Base-by-base conservation (phyloP, 2,329 filamentous ascomycete genomes). In the Aureobasidium namibiae region DNA sequence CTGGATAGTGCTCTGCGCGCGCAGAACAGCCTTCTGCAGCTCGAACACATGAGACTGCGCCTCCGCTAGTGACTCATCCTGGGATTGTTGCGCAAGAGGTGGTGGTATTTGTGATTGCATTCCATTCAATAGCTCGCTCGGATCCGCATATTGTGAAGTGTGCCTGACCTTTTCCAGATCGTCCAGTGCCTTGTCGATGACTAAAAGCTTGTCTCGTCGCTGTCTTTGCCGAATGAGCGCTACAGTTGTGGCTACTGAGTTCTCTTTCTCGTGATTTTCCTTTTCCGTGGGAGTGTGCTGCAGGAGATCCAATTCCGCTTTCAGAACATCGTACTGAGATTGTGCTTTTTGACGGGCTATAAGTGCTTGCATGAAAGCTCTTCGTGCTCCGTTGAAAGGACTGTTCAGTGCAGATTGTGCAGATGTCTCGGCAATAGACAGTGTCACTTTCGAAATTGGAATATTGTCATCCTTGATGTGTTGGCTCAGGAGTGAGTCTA, bases 21-120 rank as follows among this genome's bases (percentile, higher is more conserved):
- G 36, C 26, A 62, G 59, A 23, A 62, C 61, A 6, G 58, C 61
- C 23, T 62, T 62, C 21, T 62, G 60, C n/a, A 62, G 34, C 33
- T 58, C 49, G 23, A 53, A 41, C 8, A 61, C 26, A 21, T 58
- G 52, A 23, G 48, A 36, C 10, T 59, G 38, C 4, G 38, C 38
- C 16, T 52, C 38, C n/a, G 57, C 39, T 18, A 50, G 34, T 7
- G 36, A 42, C 6, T 52, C 39, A 3, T 59, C 46, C 10, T 59
- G 34, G 9, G 38, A 34, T 26, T 45, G 46, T 23, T 45, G 38
- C 5, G 39, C 31, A 34, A 41, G 42, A 14, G 38, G 57, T 14
- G 57, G 57, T 14, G 39, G 26, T 14, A 39, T 8, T 39, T 44
- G 38, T 16, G 18, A 31, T 34, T 53, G 57, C 57, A 45, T 36